phyloP scores from a whole-genome alignment of 805 yeast species.

The Metschnikowia peoriensis region DNA sequence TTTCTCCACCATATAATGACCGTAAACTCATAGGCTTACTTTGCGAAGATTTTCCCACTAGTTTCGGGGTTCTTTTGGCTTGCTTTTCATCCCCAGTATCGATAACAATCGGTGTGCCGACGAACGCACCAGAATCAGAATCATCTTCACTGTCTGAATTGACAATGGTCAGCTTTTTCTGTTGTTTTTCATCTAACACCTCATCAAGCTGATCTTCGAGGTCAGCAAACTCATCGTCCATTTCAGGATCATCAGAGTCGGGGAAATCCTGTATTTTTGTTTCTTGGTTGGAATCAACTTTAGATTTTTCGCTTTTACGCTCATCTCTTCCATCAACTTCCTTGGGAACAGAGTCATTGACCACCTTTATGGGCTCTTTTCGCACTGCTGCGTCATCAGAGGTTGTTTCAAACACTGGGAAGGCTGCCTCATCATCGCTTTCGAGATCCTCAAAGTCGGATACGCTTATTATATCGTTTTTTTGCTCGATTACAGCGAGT shows the following conservation, averaged over 20 bases:
- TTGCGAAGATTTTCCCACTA: constrained; percentile 2
- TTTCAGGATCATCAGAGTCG: constrained; percentile 18
- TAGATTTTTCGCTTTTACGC: not conserved
- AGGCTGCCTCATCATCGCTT: constrained; percentile 10
- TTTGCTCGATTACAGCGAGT: constrained; percentile 3
- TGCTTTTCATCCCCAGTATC: constrained; percentile 25
- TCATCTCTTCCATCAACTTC: not conserved
- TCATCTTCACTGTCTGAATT: constrained; percentile 25
- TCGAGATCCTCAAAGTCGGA: constrained; percentile 40
- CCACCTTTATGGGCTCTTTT: not conserved
- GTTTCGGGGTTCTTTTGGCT: constrained; percentile 1
- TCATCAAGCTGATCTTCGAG: constrained; percentile 43
- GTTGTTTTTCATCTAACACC: constrained; percentile 28
- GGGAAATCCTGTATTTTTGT: not conserved
- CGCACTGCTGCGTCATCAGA: not conserved
- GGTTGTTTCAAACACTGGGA: constrained; percentile 1
- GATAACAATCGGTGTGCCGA: constrained; percentile 25
- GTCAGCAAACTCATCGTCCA: constrained; percentile 42
- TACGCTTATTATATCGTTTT: constrained; percentile 28
- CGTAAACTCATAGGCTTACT: constrained; percentile 40
- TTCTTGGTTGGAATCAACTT: constrained; percentile 1
- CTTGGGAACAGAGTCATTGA: not conserved
- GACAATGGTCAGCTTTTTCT: constrained; percentile 10
- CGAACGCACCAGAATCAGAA: constrained; percentile 22
- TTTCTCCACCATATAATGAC: constrained; percentile 32